Base-by-base conservation (phyloP, 2,329 filamentous ascomycete genomes). In the Microdochium trichocladiopsis region DNA sequence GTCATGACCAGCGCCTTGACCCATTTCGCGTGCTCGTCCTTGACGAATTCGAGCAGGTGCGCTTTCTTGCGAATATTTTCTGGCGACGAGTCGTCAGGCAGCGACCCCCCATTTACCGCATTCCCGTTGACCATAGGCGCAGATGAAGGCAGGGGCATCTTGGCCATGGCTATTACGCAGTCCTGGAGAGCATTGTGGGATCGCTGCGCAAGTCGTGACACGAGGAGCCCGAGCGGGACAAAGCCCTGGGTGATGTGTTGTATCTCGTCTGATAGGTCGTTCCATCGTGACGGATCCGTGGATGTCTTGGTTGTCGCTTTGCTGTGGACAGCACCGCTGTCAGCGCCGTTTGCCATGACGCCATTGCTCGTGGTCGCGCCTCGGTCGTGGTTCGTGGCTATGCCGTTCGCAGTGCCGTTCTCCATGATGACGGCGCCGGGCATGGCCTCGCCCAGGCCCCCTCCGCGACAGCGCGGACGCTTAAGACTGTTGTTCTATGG, bases 1-100 rank as follows among this genome's bases (percentile, higher is more conserved):
- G 88, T 84, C 48, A 99, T 85, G 22, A 99, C 90, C 21, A 96
- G 77, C 8, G 92, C 82, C 72, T 99, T 97, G 66, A 95, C 90
- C 76, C 95, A 97, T 72, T 90, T 90, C 25, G 86, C 84, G 63
- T 96, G 86, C 62, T 87, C 83, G 22, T 84, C 80, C 65, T 93
- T 86, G 9, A 88, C 84, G 71, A 94, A 95, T 45, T 88, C 82
- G 54, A 96, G 70, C 51, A 96, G 68, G 33, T 76, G 71, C 25
- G 82, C 71, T 69, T 96, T 96, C 71, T 95, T 96, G 28, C 79
- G 75, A 12, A 88, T 63, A 62, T 90, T 93, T 55, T 86, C 83
- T 37, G 69, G 65, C 1, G 83, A 85, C 21, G 71, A 75, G 61
- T 88, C 84, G 51, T 84, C 79, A 2, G 64, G 59, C 3, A 63